These are phyloP conservation scores for Combretum micranthum DNA, from an alignment of 345 rosid species.

Conservation along the genomic window DNA sequence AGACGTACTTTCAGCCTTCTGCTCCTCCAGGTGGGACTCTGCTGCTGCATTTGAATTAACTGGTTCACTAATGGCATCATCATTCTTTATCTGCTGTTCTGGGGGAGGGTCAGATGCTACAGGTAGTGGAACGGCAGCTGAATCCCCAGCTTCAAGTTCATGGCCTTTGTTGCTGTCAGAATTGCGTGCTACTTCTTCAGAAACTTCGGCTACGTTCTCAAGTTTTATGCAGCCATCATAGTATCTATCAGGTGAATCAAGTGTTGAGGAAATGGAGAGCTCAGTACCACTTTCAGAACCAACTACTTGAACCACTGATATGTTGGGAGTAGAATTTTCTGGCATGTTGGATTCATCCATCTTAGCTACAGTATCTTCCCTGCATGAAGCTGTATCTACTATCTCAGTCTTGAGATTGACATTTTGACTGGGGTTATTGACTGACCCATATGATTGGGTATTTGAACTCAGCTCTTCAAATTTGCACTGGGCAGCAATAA, in stretches of 20 bases:
- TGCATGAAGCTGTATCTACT: slow-evolving; percentile 24
- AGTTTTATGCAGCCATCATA: slow-evolving; percentile 41
- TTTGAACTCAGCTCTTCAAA: slow-evolving; percentile 61
- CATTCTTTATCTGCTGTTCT: slow-evolving; percentile 28
- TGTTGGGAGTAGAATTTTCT: slow-evolving; percentile 25
- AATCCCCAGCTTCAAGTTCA: slow-evolving; percentile 30
- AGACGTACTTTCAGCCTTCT: slow-evolving; percentile 28
- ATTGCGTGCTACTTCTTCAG: slow-evolving; percentile 27
- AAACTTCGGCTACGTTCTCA: slow-evolving; percentile 29
- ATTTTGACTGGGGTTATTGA: slow-evolving; percentile 33
- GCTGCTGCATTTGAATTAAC: slow-evolving; percentile 16
- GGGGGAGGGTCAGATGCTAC: slow-evolving; percentile 13
- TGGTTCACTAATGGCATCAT: slow-evolving; percentile 24
- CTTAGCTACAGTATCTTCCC: slow-evolving; percentile 15
- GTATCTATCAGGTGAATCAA: slow-evolving; percentile 70
- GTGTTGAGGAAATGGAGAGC: slow-evolving; percentile 82
- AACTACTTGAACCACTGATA: slow-evolving; percentile 29
- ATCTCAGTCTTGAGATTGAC: slow-evolving; percentile 28
- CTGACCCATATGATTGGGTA: slow-evolving; percentile 31
- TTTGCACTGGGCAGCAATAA: slow-evolving; percentile 64
- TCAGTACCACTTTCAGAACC: slow-evolving; percentile 91
- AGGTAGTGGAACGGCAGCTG: slow-evolving; percentile 16
- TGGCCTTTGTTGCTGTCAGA: slow-evolving; percentile 17
- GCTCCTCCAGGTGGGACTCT: slow-evolving; percentile 22
- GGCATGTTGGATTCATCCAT: slow-evolving; percentile 19